Conservation (phyloP, 306 rosid genomes). For the Cucumis cinereus region DNA sequence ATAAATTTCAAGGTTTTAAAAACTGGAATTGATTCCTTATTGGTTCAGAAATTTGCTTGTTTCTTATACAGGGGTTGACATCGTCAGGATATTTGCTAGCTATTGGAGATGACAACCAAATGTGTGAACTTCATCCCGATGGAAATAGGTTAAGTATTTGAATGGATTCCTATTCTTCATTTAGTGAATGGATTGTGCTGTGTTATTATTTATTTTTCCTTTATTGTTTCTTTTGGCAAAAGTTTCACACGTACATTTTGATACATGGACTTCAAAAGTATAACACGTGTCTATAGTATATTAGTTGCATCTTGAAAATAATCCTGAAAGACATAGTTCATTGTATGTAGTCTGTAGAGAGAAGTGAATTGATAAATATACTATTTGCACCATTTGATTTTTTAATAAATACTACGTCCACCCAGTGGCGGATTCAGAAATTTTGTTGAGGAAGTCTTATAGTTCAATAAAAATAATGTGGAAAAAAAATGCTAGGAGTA, state of each 20-base stretch:
- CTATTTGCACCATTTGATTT: background rate
- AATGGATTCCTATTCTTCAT: background rate
- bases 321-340: background rate
- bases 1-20: background rate
- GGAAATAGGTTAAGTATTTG: constrained; percentile 54
- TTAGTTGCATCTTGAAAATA: background rate
- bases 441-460: no score
- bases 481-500: no score
- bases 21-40: background rate
- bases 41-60: constrained; percentile 2
- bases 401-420: no score
- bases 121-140: constrained; percentile 92
- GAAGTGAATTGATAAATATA: background rate
- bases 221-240: background rate
- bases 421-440: no score
- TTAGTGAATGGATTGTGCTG: background rate
- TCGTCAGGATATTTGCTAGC: constrained; percentile 66
- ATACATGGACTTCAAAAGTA: background rate
- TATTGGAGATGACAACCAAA: constrained; percentile 70
- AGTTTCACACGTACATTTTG: background rate
- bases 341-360: no score
- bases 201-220: background rate
- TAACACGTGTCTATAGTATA: background rate
- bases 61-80: constrained; percentile 42
- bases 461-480: no score